These are phyloP conservation scores for Pisolithus tinctorius DNA, from an alignment of 768 basidiomycete species.

Conservation along the genomic window DNA sequence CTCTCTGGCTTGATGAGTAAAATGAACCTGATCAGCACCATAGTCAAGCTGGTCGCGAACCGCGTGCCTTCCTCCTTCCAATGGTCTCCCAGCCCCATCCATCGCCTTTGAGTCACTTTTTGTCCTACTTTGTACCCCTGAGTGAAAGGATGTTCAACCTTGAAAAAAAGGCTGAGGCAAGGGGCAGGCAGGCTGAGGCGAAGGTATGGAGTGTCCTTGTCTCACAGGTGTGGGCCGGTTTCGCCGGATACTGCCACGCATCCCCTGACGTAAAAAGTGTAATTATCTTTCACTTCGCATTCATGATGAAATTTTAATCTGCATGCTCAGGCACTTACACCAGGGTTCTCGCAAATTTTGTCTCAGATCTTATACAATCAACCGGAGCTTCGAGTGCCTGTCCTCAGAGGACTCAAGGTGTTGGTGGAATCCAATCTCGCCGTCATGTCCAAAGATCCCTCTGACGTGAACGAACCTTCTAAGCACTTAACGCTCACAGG, in stretches of 20 bases:
- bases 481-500: conserved; percentile 20
- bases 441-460: conserved; percentile 35
- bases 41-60: conserved; percentile 69
- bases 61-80: conserved; percentile 88
- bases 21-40: conserved; percentile 5
- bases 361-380: conserved; percentile 92
- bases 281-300: conserved; percentile 10
- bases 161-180: conserved; percentile 72
- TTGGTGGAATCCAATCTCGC: conserved; percentile 76
- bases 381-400: conserved; percentile 70
- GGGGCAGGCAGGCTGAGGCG: conserved; percentile 71
- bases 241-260: conserved; percentile 85
- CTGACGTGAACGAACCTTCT: conserved; percentile 21
- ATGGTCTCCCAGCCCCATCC: conserved; percentile 76
- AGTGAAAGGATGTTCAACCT: conserved; percentile 91
- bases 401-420: conserved; percentile 74
- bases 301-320: conserved; percentile 1
- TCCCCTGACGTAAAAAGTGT: conserved; percentile 71
- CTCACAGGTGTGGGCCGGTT: conserved; percentile 88
- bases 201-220: conserved; percentile 96
- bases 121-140: conserved; percentile 85
- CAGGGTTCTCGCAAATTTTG: conserved; percentile 80
- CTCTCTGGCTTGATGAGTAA: neutral
- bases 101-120: conserved; percentile 79
- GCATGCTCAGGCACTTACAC: conserved; percentile 54